A percentile compares a stretch with the other conserved stretches of the same genome.
phyloP scores from a whole-genome alignment of 192 early-diverging fungal species.

The Rhizoclosmatium globosum region DNA sequence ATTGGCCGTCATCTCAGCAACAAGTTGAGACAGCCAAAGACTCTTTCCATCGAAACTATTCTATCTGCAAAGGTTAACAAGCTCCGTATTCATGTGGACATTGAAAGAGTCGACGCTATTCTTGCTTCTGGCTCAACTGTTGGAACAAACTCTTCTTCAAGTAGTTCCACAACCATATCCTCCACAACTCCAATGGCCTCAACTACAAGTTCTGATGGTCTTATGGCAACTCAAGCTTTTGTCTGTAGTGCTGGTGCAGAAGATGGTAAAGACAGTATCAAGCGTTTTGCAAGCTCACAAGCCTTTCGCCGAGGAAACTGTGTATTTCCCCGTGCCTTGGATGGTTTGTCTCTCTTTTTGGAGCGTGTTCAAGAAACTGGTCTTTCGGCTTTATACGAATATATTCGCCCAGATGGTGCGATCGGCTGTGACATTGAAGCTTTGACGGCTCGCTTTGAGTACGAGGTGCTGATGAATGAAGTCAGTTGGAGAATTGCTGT shows the following conservation, averaged over 20 bases:
- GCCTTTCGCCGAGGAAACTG: conserved; percentile 62
- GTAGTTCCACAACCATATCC: background rate
- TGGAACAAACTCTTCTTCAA: too few species aligned
- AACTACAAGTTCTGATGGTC: background rate
- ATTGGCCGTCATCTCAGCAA: conserved; percentile 7
- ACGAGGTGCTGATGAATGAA: conserved; percentile 62
- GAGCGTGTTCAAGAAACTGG: background rate
- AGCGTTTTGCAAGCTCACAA: background rate
- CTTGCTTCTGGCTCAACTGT: conserved; percentile 28
- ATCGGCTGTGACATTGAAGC: conserved; percentile 35
- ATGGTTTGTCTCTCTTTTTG: conserved; percentile 6
- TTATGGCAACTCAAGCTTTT: background rate
- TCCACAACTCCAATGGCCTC: background rate
- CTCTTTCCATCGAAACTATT: conserved; percentile 44
- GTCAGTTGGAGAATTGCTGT: conserved; percentile 72
- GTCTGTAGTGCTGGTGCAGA: background rate
- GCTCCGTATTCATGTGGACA: conserved; percentile 54
- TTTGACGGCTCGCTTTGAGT: conserved; percentile 47
- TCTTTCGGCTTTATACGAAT: background rate
- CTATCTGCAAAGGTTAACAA: conserved; percentile 42
- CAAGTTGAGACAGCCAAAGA: conserved; percentile 13
- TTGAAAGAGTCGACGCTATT: conserved; percentile 57
- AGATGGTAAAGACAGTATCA: conserved; percentile 14
- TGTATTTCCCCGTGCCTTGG: conserved; percentile 54
- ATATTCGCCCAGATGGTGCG: conserved; percentile 25